Conservation (phyloP, 73 alveolate species). For the Paramecium tetraurelia region DNA sequence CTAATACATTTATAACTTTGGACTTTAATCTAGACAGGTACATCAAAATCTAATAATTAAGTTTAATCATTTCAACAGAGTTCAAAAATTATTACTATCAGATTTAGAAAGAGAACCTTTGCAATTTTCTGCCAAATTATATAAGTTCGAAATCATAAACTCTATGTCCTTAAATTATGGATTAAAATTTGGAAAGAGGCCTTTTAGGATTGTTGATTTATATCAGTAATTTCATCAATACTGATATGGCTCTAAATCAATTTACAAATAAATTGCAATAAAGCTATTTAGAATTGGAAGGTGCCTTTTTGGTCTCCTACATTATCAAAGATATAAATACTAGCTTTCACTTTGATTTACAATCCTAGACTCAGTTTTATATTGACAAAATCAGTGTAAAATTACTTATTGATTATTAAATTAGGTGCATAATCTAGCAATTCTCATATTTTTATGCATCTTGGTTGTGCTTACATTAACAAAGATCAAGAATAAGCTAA, state of each 20-base stretch:
- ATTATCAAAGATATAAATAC: background rate
- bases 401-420: background rate
- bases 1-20: background rate
- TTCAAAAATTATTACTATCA: background rate
- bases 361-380: background rate
- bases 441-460: background rate
- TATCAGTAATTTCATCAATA: background rate
- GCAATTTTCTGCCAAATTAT: background rate
- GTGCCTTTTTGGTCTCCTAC: background rate
- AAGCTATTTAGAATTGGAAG: constrained; percentile 24
- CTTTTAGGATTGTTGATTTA: background rate
- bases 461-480: background rate
- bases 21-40: background rate
- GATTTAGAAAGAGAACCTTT: background rate
- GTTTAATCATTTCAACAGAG: background rate
- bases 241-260: background rate
- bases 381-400: background rate
- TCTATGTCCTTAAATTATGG: background rate
- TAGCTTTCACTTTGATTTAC: background rate
- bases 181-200: background rate
- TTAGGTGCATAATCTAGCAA: background rate
- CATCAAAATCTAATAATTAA: background rate
- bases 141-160: background rate
- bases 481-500: background rate
- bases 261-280: background rate